Percentiles rank a stretch among this genome's conserved stretches.
Conservation (phyloP, 768 basidiomycete species). For the Calocera viscosa region DNA sequence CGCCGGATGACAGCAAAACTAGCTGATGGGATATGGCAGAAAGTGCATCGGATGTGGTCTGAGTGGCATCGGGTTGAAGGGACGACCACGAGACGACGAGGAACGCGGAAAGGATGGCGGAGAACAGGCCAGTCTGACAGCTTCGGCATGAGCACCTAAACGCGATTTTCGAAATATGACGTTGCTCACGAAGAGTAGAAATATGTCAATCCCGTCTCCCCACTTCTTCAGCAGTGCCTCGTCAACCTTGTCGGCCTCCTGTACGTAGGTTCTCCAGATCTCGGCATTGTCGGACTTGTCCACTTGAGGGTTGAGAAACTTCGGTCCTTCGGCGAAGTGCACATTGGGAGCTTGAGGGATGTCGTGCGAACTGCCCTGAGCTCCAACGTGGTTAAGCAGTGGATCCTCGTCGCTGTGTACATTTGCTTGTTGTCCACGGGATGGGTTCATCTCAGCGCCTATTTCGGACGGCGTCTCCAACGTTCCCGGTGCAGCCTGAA, state of each 20-base stretch:
- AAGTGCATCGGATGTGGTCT: constrained; percentile 10
- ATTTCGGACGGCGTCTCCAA: too few relatives aligned
- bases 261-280: constrained; percentile 31
- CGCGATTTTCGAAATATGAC: too few relatives aligned
- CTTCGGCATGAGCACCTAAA: neutral
- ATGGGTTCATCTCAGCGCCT: too few relatives aligned
- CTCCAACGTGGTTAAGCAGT: too few relatives aligned
- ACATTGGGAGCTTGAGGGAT: too few relatives aligned
- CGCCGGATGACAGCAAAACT: neutral
- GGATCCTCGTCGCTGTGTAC: too few relatives aligned
- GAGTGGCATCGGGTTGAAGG: constrained; percentile 18
- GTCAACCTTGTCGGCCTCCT: constrained; percentile 28
- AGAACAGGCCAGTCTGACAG: constrained; percentile 26
- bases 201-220: constrained; percentile 34
- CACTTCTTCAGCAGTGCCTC: constrained; percentile 27
- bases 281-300: too few relatives aligned
- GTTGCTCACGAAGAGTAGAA: constrained; percentile 30
- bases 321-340: too few relatives aligned
- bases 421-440: too few relatives aligned
- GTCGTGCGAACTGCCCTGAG: too few relatives aligned
- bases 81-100: constrained; percentile 20
- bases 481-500: too few relatives aligned
- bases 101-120: constrained; percentile 24
- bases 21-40: neutral
- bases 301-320: too few relatives aligned